These are phyloP conservation scores for Botryotinia convoluta DNA, from an alignment of 2,329 filamentous ascomycete species.

Conservation along the genomic window DNA sequence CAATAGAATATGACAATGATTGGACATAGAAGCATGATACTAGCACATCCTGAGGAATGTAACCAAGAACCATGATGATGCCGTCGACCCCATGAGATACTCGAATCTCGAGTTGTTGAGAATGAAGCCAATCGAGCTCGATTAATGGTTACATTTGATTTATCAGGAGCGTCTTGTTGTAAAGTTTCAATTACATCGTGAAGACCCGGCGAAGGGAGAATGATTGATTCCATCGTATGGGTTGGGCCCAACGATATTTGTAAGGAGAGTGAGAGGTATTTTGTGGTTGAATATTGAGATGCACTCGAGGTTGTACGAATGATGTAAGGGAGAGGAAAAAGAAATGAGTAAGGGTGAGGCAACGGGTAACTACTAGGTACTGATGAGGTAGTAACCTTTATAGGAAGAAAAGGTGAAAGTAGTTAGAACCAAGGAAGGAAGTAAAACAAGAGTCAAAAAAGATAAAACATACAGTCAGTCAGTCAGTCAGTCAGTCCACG, in stretches of 20 bases:
- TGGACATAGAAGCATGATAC: slow-evolving; percentile 30
- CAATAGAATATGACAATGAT: slow-evolving; percentile 31
- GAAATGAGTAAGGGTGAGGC: not conserved
- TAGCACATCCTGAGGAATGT: slow-evolving; percentile 30
- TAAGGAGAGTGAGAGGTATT: not conserved
- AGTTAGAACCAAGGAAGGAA: not conserved
- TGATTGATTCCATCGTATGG: slow-evolving; percentile 23
- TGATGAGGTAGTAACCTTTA: not conserved
- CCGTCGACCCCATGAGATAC: slow-evolving; percentile 30
- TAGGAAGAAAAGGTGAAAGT: not conserved
- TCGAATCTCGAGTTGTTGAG: slow-evolving; percentile 23
- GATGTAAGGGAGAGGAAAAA: not conserved
- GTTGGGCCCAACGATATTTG: not conserved
- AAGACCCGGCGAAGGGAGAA: slow-evolving; percentile 22
- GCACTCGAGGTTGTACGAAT: not conserved
- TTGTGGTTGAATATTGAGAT: not conserved
- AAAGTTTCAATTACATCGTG: slow-evolving; percentile 18
- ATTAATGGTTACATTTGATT: not conserved
- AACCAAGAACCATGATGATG: slow-evolving; percentile 33
- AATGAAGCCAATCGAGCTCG: slow-evolving; percentile 22
- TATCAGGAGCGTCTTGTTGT: slow-evolving; percentile 10
- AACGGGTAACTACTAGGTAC: not conserved
- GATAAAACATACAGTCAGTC: not conserved
- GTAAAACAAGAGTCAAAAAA: not conserved
- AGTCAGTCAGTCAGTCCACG: too few relatives aligned